Conservation (phyloP, 495 filamentous ascomycete genomes). For the Hyaloscypha finlandica region DNA sequence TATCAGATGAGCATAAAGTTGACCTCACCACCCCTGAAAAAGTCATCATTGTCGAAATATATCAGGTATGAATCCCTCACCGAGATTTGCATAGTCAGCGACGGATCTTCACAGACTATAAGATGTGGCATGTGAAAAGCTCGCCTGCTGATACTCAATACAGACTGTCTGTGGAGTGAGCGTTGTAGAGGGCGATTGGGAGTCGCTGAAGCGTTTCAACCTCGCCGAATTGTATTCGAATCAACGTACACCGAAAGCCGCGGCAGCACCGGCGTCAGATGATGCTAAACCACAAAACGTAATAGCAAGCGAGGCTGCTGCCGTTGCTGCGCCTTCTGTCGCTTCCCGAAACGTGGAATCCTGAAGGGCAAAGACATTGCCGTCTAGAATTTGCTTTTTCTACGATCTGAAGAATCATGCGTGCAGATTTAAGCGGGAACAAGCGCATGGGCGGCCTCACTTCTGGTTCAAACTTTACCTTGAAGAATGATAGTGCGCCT, state of each 20-base stretch:
- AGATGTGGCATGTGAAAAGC: constrained; percentile 14
- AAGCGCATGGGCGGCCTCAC: too few relatives aligned
- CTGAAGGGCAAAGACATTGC: neutral
- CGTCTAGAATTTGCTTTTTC: neutral
- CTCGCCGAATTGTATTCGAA: constrained; percentile 62
- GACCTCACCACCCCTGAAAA: constrained; percentile 80
- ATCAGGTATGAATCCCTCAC: constrained; percentile 61
- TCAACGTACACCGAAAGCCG: constrained; percentile 4
- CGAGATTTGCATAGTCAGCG: neutral
- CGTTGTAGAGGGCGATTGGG: constrained; percentile 69
- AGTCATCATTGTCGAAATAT: constrained; percentile 85
- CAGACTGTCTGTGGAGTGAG: constrained; percentile 81
- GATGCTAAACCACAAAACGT: constrained; percentile 23
- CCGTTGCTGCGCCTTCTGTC: neutral
- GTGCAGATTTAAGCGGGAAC: neutral
- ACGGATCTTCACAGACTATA: constrained; percentile 8
- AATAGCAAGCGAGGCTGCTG: constrained; percentile 25
- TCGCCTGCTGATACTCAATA: constrained; percentile 36
- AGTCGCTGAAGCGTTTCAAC: constrained; percentile 71
- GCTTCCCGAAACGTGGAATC: neutral
- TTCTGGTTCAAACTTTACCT: neutral
- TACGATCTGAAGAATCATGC: neutral
- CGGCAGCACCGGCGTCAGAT: neutral
- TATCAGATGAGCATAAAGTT: constrained; percentile 68
- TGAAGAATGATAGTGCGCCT: neutral